These are phyloP conservation scores for Dictyostelium purpureum DNA, from an alignment of 78 protist species.

Conservation along the genomic window DNA sequence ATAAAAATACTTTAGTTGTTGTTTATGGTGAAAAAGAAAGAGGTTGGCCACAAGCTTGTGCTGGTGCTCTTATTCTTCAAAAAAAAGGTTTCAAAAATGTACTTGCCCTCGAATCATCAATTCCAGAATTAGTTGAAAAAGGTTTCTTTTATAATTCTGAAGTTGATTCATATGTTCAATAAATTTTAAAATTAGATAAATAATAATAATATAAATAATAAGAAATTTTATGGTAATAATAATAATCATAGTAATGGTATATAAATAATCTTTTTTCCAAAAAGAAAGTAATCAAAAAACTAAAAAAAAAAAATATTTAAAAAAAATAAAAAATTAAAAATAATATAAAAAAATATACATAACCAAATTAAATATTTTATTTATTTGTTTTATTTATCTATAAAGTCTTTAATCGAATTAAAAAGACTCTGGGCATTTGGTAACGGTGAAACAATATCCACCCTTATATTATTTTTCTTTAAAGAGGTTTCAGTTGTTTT, in stretches of 20 bases:
- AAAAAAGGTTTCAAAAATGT: constrained; percentile 60
- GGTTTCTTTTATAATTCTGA: constrained; percentile 60
- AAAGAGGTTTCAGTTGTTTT: not conserved
- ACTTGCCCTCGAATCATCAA: constrained; percentile 9
- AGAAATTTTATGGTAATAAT: not conserved
- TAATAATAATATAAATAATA: not conserved
- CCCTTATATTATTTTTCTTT: not conserved
- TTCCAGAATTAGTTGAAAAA: constrained; percentile 47
- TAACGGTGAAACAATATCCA: not conserved
- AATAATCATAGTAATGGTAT: not conserved
- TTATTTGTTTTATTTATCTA: not conserved
- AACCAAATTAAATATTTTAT: not conserved
- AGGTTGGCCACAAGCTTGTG: constrained; percentile 63
- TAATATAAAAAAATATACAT: not conserved
- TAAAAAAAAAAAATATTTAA: not conserved
- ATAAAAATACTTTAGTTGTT: constrained; percentile 20
- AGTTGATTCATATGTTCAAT: not conserved
- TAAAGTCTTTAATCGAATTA: not conserved
- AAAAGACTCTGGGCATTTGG: constrained; percentile 5
- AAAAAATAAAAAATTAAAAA: not conserved
- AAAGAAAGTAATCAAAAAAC: not conserved
- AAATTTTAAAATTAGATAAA: not conserved
- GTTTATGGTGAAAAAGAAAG: constrained; percentile 38
- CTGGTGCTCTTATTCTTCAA: constrained; percentile 29
- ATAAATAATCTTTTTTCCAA: too few species aligned